Evolutionary conservation across 768 basidiomycete species (phyloP).

Genomic region (Coprinopsis strossmayeri): DNA sequence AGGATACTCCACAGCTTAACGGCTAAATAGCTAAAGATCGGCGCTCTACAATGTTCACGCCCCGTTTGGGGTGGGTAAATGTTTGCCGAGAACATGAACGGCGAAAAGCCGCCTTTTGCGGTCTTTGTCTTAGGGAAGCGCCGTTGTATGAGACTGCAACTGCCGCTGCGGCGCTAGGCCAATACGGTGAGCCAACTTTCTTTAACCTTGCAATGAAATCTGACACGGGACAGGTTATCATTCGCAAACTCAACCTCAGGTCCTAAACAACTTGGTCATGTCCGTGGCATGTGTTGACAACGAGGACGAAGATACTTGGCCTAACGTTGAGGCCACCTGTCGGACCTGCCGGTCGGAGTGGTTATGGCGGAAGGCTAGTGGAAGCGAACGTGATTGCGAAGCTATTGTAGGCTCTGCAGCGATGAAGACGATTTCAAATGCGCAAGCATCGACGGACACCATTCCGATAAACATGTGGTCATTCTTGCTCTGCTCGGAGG

Average conservation of each 20-base stretch:
- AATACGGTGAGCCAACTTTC: too few relatives aligned
- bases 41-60: constrained; percentile 31
- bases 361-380: constrained; percentile 54
- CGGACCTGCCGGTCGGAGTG: constrained; percentile 58
- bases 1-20: neutral
- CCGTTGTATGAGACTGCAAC: constrained; percentile 31
- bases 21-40: constrained; percentile 28
- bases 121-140: constrained; percentile 61
- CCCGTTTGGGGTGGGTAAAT: constrained; percentile 37
- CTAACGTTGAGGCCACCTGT: constrained; percentile 61
- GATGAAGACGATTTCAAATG: neutral
- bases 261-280: constrained; percentile 2
- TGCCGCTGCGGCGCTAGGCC: constrained; percentile 10
- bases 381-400: constrained; percentile 42
- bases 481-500: constrained; percentile 19
- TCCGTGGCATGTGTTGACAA: constrained; percentile 53
- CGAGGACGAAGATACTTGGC: constrained; percentile 67
- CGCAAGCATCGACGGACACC: neutral
- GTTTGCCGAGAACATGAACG: constrained; percentile 64
- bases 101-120: constrained; percentile 47
- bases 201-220: neutral
- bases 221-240: neutral
- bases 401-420: constrained; percentile 45
- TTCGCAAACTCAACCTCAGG: neutral
- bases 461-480: neutral